These are phyloP conservation scores for Aspergillus diversus DNA, from an alignment of 495 filamentous ascomycete species.

Conservation along the genomic window DNA sequence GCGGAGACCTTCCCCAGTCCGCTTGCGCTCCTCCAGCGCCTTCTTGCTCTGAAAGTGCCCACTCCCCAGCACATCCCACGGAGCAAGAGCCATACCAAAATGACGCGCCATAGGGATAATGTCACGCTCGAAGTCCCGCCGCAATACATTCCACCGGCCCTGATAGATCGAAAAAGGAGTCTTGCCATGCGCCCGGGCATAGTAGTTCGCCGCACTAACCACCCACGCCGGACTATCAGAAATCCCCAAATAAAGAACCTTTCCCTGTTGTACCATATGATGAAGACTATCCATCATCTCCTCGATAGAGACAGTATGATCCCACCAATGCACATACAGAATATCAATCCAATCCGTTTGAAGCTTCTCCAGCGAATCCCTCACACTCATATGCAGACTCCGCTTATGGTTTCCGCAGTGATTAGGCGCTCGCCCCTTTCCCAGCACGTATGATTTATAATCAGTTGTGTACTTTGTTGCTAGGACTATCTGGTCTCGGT, in stretches of 20 bases:
- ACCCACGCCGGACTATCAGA: constrained; percentile 47
- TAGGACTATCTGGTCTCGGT: constrained; percentile 62
- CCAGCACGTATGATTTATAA: constrained; percentile 53
- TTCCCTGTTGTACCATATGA: constrained; percentile 39
- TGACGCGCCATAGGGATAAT: constrained; percentile 36
- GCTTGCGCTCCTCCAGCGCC: too few species aligned
- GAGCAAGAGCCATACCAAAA: not conserved
- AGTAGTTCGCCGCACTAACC: constrained; percentile 40
- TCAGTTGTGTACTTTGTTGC: constrained; percentile 70
- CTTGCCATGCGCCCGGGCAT: constrained; percentile 33
- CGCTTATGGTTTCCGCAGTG: not conserved
- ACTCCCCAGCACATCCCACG: not conserved
- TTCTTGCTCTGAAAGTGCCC: too few species aligned
- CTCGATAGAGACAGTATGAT: constrained; percentile 45
- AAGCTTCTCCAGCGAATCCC: constrained; percentile 60
- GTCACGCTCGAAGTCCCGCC: constrained; percentile 38
- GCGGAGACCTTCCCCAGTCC: too few species aligned
- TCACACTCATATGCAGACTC: constrained; percentile 54
- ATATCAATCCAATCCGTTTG: constrained; percentile 68
- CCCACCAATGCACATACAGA: constrained; percentile 47
- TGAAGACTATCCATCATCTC: constrained; percentile 52
- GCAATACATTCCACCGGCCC: constrained; percentile 57
- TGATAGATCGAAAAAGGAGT: constrained; percentile 9
- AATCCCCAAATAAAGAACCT: constrained; percentile 53
- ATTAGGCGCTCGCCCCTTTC: constrained; percentile 41